Evolutionary conservation across 306 rosid species (phyloP).

Genomic region (Inga leiocalycina): DNA sequence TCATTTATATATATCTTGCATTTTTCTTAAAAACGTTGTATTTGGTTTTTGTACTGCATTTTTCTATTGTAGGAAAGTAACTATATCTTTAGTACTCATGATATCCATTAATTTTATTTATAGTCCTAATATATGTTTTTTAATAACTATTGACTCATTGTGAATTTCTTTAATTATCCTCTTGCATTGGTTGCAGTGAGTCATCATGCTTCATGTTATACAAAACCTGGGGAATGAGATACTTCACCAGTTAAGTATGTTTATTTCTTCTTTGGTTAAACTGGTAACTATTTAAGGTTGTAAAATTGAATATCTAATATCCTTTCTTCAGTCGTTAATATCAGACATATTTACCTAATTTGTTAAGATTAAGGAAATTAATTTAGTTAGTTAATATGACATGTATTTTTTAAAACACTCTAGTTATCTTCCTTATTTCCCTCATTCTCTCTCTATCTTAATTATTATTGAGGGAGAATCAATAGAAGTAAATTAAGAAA

Average conservation of each 20-base stretch:
- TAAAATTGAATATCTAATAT: conserved; percentile 25
- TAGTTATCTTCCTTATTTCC: no score
- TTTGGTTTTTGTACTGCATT: background rate
- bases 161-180: background rate
- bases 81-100: background rate
- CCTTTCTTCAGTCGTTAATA: no score
- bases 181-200: background rate
- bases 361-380: no score
- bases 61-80: conserved; percentile 19
- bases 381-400: no score
- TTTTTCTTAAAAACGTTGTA: background rate
- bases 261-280: conserved; percentile 5
- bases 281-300: background rate
- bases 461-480: no score
- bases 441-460: no score
- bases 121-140: background rate
- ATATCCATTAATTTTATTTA: conserved; percentile 3
- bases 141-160: background rate
- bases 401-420: no score
- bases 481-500: no score
- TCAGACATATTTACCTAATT: no score
- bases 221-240: background rate
- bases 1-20: background rate
- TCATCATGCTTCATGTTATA: background rate
- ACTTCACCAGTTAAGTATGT: background rate